These are phyloP conservation scores for Hammondia hammondi DNA, from an alignment of 169 alveolate genomes.

Conservation along the genomic window DNA sequence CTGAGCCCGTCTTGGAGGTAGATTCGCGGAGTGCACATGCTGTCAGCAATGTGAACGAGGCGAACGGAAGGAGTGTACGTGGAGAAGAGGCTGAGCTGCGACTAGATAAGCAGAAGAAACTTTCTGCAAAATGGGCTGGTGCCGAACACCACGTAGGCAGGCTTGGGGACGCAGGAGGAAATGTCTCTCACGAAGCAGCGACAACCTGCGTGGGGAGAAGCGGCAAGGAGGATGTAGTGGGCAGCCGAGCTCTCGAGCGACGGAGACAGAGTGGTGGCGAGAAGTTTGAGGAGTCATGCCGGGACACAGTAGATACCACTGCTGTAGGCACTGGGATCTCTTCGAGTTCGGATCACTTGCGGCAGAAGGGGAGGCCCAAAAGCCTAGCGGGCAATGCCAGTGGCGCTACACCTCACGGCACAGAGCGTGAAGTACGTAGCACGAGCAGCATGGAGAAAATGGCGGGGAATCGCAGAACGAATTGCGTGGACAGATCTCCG, in stretches of 20 bases:
- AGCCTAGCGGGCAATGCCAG: neutral
- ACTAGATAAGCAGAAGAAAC: neutral
- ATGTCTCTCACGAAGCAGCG: too few species aligned
- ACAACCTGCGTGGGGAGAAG: too few species aligned
- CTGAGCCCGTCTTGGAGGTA: neutral
- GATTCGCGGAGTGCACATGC: neutral
- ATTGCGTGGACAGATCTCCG: neutral
- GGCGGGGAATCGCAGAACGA: too few species aligned
- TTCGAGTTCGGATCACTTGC: neutral
- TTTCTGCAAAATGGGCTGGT: too few species aligned
- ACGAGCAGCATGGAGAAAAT: too few species aligned
- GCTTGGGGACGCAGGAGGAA: too few species aligned
- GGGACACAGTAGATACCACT: too few species aligned
- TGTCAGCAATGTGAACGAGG: neutral
- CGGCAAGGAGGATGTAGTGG: too few species aligned
- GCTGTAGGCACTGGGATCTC: neutral
- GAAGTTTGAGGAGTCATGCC: too few species aligned
- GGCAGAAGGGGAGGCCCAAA: neutral
- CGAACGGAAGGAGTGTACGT: neutral
- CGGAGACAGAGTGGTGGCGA: too few species aligned
- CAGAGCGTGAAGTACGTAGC: neutral
- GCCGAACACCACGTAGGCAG: too few species aligned
- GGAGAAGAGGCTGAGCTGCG: neutral
- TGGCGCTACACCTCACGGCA: neutral
- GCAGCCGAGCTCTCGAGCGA: too few species aligned